Conservation (phyloP, 495 filamentous ascomycete species). For the Talaromyces liani region DNA sequence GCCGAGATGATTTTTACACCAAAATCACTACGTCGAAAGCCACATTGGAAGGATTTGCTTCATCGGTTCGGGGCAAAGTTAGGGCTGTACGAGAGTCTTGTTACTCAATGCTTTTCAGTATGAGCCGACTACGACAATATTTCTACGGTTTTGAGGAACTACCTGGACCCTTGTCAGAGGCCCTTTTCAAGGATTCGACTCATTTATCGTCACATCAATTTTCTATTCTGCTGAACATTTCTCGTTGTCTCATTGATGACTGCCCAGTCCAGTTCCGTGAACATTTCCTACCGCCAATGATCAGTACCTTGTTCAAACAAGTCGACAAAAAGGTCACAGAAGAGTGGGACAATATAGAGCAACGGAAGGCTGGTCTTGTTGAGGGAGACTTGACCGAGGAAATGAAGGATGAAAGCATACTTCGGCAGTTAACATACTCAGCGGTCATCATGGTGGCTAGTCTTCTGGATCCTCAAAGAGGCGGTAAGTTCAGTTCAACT, state of each 20-base stretch:
- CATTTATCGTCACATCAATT: constrained; percentile 88
- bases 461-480: constrained; percentile 68
- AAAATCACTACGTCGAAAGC: constrained; percentile 78
- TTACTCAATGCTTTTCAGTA: constrained; percentile 88
- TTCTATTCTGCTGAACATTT: constrained; percentile 79
- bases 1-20: constrained; percentile 92
- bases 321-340: constrained; percentile 77
- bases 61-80: constrained; percentile 80
- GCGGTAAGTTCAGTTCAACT: constrained; percentile 23
- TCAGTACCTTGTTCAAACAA: constrained; percentile 74
- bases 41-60: constrained; percentile 89
- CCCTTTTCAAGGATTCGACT: constrained; percentile 75
- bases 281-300: constrained; percentile 80
- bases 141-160: constrained; percentile 88
- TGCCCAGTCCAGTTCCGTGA: constrained; percentile 71
- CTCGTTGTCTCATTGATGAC: constrained; percentile 79
- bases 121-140: constrained; percentile 76
- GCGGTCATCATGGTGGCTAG: constrained; percentile 85
- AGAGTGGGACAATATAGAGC: constrained; percentile 70
- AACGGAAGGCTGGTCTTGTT: constrained; percentile 55
- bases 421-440: constrained; percentile 87
- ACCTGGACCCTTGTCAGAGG: constrained; percentile 73
- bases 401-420: constrained; percentile 96
- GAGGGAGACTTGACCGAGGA: constrained; percentile 75
- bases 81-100: constrained; percentile 84